These are phyloP conservation scores for Chlorella vulgaris DNA, from an alignment of 139 green algal genomes.

Conservation along the genomic window DNA sequence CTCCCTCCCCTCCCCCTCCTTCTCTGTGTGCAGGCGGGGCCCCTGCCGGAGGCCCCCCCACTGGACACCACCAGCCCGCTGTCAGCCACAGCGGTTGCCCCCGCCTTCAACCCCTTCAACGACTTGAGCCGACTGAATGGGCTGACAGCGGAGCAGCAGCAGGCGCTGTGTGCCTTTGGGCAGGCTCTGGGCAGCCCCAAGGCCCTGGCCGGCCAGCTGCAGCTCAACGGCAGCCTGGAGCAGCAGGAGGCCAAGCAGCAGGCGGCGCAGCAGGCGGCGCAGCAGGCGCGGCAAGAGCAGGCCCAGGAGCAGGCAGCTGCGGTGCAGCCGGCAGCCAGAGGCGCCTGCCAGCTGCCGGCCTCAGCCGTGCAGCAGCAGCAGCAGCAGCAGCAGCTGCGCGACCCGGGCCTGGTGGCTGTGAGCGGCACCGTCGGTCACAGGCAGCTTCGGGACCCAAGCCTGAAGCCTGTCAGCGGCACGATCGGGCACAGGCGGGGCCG, in stretches of 20 bases:
- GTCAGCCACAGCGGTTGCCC: not conserved
- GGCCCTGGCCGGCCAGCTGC: not conserved
- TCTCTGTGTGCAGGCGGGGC: not conserved
- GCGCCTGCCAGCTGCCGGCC: not conserved
- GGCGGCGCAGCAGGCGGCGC: not conserved
- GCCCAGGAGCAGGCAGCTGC: too few relatives aligned
- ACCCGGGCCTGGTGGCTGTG: not conserved
- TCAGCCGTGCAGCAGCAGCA: not conserved
- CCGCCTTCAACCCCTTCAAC: not conserved
- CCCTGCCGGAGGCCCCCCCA: not conserved
- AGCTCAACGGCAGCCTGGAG: not conserved
- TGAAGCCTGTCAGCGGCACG: conserved; percentile 29
- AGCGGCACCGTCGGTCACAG: not conserved
- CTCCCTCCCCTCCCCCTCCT: too few relatives aligned
- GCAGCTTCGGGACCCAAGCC: conserved; percentile 16
- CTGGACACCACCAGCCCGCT: conserved; percentile 18
- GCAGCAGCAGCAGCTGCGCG: not conserved
- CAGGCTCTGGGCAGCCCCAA: not conserved
- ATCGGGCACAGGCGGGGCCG: not conserved
- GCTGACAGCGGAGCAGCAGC: conserved; percentile 14
- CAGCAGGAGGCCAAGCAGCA: not conserved
- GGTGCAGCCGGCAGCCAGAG: not conserved
- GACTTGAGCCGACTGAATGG: not conserved
- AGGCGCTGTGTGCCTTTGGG: not conserved
- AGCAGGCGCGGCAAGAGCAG: too few relatives aligned